Percentiles rank a stretch among this genome's conserved stretches.
These are phyloP conservation scores for Pterulicium gracile DNA, from an alignment of 1,284 basidiomycete genomes.

Conservation along the genomic window DNA sequence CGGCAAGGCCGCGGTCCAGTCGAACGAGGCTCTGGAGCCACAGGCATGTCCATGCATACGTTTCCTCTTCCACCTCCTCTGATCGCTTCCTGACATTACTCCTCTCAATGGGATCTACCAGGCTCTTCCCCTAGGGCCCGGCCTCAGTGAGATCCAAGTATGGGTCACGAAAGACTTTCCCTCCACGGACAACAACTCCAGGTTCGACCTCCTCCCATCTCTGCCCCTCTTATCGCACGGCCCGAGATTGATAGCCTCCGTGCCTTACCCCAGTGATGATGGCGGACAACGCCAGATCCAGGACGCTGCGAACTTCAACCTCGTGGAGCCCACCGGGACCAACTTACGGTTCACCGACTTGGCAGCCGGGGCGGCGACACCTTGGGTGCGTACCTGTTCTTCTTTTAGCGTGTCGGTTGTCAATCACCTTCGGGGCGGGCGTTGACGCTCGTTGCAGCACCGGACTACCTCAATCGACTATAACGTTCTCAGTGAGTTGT, in stretches of 20 bases:
- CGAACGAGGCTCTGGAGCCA: constrained; percentile 18
- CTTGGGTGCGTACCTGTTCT: constrained; percentile 30
- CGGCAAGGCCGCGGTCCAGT: constrained; percentile 24
- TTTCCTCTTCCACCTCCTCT: not conserved
- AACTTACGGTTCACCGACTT: constrained; percentile 45
- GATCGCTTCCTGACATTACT: constrained; percentile 17
- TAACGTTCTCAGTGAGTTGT: constrained; percentile 42
- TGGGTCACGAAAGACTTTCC: constrained; percentile 43
- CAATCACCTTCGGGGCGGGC: constrained; percentile 24
- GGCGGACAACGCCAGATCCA: constrained; percentile 34
- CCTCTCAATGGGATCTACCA: constrained; percentile 20
- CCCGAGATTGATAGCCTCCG: constrained; percentile 4
- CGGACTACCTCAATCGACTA: constrained; percentile 46
- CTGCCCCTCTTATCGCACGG: not conserved
- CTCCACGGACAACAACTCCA: constrained; percentile 41
- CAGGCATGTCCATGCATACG: constrained; percentile 14
- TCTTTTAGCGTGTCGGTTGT: constrained; percentile 6
- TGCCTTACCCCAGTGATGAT: constrained; percentile 28
- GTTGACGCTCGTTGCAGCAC: constrained; percentile 19
- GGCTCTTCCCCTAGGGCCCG: constrained; percentile 11
- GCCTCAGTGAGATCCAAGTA: constrained; percentile 15
- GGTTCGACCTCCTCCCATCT: constrained; percentile 21
- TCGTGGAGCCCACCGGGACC: constrained; percentile 36
- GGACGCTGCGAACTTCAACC: constrained; percentile 25
- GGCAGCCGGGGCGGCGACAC: constrained; percentile 37